Percentiles rank a stretch among this genome's conserved stretches.
Evolutionary conservation across 73 alveolate genomes (phyloP).

Genomic region (Tetrahymena borealis): DNA sequence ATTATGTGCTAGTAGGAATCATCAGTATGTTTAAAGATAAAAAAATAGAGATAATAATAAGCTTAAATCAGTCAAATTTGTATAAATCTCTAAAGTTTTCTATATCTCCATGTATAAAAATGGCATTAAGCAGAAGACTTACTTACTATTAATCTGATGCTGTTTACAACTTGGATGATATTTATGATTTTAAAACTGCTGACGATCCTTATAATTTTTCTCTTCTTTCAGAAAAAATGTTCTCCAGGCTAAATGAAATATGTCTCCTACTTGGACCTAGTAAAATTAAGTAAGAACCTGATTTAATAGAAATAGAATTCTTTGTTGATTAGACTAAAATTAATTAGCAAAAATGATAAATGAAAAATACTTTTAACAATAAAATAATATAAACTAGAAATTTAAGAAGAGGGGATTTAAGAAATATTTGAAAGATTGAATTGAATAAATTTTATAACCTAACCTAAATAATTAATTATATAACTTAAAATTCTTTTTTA

Average conservation of each 20-base stretch:
- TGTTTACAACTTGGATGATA: background rate
- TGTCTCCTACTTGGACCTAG: background rate
- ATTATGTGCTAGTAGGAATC: background rate
- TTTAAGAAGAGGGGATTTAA: too few relatives aligned
- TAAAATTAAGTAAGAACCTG: background rate
- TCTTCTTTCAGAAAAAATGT: background rate
- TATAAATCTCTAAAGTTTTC: background rate
- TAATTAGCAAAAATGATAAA: background rate
- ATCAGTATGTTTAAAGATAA: background rate
- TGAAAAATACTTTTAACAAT: too few relatives aligned
- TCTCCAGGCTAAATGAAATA: background rate
- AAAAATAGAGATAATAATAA: background rate
- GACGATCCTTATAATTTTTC: background rate
- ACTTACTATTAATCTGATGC: background rate
- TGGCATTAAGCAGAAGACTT: background rate
- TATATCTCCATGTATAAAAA: background rate
- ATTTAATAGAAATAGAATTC: background rate
- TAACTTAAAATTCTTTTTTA: too few relatives aligned
- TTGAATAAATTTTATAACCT: too few relatives aligned
- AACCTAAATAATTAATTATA: too few relatives aligned
- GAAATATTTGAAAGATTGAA: too few relatives aligned
- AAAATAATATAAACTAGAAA: too few relatives aligned
- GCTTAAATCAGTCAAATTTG: background rate
- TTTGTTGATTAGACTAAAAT: background rate
- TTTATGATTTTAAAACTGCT: background rate